phyloP scores from a whole-genome alignment of 441 rosid genomes.

The Macaranga tanarius region DNA sequence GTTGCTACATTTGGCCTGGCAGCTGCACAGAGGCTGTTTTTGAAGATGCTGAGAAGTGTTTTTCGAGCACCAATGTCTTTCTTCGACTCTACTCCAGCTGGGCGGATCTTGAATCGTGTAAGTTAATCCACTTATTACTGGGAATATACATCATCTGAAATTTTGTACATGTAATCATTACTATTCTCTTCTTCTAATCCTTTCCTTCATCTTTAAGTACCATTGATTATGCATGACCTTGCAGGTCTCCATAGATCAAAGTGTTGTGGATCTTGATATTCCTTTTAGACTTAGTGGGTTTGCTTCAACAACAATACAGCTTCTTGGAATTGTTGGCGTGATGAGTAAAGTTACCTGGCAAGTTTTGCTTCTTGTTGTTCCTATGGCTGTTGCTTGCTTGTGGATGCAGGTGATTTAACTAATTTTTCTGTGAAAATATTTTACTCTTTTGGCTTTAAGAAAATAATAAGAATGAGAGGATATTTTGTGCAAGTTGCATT shows the following conservation, averaged over 20 bases:
- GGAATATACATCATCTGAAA: slow-evolving; percentile 7
- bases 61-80: slow-evolving; percentile 98
- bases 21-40: slow-evolving; percentile 94
- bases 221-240: slow-evolving; percentile 20
- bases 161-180: not conserved
- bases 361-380: slow-evolving; percentile 93
- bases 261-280: slow-evolving; percentile 98
- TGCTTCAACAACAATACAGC: slow-evolving; percentile 99
- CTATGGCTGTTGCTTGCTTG: slow-evolving; percentile 96
- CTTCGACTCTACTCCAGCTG: slow-evolving; percentile 99
- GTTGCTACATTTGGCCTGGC: slow-evolving; percentile 99
- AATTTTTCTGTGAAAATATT: slow-evolving; percentile 11
- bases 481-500: slow-evolving; percentile 4
- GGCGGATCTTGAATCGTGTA: slow-evolving; percentile 97
- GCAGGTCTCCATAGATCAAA: slow-evolving; percentile 99
- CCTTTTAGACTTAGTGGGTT: slow-evolving; percentile 99
- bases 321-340: slow-evolving; percentile 91
- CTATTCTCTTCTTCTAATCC: slow-evolving; percentile 5
- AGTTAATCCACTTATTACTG: slow-evolving; percentile 23
- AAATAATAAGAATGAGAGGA: slow-evolving; percentile 11
- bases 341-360: slow-evolving; percentile 99
- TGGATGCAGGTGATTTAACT: slow-evolving; percentile 90
- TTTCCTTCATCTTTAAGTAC: slow-evolving; percentile 1
- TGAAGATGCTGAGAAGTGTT: slow-evolving; percentile 91
- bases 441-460: slow-evolving; percentile 13